A percentile compares a stretch with the other conserved stretches of the same genome.
Evolutionary conservation across 768 basidiomycete species (phyloP).

Genomic region (Russula ochroleuca): DNA sequence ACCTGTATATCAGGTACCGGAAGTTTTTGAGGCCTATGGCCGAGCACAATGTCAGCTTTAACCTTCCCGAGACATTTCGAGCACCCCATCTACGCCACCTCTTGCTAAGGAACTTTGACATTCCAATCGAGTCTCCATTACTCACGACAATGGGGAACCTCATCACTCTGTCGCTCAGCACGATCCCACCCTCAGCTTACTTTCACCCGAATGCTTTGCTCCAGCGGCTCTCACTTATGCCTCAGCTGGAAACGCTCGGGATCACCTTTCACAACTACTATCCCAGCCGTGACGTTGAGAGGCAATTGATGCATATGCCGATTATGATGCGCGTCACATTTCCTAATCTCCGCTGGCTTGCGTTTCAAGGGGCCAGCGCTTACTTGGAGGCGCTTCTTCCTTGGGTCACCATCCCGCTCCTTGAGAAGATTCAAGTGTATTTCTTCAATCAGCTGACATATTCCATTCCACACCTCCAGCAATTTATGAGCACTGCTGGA

Average conservation of each 20-base stretch:
- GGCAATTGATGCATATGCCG: not conserved
- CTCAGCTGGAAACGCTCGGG: too few relatives aligned
- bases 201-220: too few relatives aligned
- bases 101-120: not conserved
- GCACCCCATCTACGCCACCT: not conserved
- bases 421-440: not conserved
- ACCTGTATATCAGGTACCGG: not conserved
- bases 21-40: not conserved
- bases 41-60: not conserved
- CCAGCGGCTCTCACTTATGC: too few relatives aligned
- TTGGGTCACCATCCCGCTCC: not conserved
- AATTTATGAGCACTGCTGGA: not conserved
- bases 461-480: not conserved
- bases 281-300: not conserved
- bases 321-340: not conserved
- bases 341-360: not conserved
- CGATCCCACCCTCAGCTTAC: not conserved
- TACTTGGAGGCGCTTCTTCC: conserved; percentile 8
- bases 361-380: not conserved
- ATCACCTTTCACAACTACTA: not conserved
- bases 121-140: not conserved
- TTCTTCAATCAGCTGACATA: not conserved
- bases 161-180: not conserved
- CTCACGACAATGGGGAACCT: not conserved
- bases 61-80: not conserved